A percentile compares a stretch with the other conserved stretches of the same genome.
Evolutionary conservation across 2,329 filamentous ascomycete species (phyloP).

Genomic region (Aspergillus hiratsukae): DNA sequence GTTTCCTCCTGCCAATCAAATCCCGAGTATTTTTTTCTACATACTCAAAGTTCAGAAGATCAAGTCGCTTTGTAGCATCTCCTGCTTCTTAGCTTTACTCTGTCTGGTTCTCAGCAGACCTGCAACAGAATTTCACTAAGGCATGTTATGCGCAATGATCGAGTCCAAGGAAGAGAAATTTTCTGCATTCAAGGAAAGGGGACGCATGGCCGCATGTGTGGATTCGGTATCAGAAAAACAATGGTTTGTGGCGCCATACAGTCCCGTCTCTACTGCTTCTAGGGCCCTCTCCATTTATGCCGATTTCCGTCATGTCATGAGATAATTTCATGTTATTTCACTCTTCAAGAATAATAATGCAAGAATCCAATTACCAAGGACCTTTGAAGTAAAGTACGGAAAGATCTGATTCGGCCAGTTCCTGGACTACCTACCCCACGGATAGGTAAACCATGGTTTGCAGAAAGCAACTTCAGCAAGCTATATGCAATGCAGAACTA

Average conservation of each 20-base stretch:
- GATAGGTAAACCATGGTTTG: not conserved
- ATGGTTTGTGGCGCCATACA: not conserved
- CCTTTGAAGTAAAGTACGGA: not conserved
- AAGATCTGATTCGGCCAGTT: not conserved
- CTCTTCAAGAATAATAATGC: not conserved
- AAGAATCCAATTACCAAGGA: not conserved
- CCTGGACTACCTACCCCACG: not conserved
- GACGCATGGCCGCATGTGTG: not conserved
- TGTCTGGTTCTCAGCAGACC: not conserved
- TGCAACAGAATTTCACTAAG: not conserved
- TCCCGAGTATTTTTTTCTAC: not conserved
- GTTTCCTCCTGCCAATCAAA: not conserved
- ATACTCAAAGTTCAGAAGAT: not conserved
- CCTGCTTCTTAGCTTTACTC: not conserved
- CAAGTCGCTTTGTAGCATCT: not conserved
- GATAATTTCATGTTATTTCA: not conserved
- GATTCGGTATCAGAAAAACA: not conserved
- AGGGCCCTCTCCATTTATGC: not conserved
- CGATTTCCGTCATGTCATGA: not conserved
- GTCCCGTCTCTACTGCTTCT: not conserved
- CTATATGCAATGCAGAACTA: not conserved
- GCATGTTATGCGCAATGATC: not conserved
- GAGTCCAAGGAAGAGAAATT: not conserved
- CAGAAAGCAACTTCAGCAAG: not conserved
- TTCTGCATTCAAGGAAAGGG: not conserved